Evolutionary conservation across 2,329 filamentous ascomycete genomes (phyloP), one percentile per base, ranked within the genome.

Genomic region (Botrytis byssoidea): DNA sequence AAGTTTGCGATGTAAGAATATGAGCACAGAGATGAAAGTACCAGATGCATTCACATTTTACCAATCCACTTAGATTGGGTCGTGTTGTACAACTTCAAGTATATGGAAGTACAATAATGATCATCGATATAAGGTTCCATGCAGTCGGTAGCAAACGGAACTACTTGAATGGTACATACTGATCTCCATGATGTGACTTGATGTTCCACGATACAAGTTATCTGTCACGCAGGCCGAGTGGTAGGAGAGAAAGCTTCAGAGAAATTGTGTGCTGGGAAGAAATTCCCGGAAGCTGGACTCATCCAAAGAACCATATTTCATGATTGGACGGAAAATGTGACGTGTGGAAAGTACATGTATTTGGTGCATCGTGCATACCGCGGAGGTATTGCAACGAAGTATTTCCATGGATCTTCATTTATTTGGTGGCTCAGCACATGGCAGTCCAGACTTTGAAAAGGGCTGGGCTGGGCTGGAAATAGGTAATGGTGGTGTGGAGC

Each of bases 381-480:
- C 61, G 40, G 61, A 64, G 61, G 61, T 44, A 42, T 44, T 42
- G 61, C 10, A 64, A 64, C 40, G 5, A 42, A 42, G 40, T 44
- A 44, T 37, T 37, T 14, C 67, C 51, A 59, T 44, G 51, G 7
- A 70, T 61, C 37, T 60, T 55, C 51, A 55, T 55, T 55, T 6
- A 61, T 37, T 61, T 35, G 44, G 57, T 61, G 68, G 57, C 68
- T 60, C 40, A 70, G 68, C 68, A 42, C 68, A 46, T 70, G 68
- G 68, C 35, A 70, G 32, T 46, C 32, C 51, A 69, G 46, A 37
- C n/a, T 29, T 29, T 55, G 46, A 57, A 69, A 25, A 29, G 42
- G 20, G 44, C 10, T 35, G 35, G 35, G 35, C 35, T 35, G 35
- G 5, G 35, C 35, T 29, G 32, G 32, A 29, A 51, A 42, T 18